Conservation (phyloP, 2,329 filamentous ascomycete genomes). For the Penicillium sp. region DNA sequence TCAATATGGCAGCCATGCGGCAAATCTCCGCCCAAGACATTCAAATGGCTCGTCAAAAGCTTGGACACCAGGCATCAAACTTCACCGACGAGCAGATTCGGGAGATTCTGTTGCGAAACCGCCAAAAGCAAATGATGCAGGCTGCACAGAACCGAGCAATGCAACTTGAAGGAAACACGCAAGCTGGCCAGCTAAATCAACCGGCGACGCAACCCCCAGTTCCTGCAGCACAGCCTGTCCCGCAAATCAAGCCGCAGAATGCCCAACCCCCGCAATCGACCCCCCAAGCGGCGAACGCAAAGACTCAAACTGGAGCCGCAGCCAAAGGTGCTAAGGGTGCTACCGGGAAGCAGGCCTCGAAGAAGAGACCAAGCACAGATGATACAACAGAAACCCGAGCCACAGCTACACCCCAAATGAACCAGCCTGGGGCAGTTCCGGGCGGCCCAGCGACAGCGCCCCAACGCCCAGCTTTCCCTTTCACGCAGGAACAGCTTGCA, state of each 20-base stretch:
- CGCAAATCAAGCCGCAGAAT: constrained; percentile 25
- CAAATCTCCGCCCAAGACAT: constrained; percentile 38
- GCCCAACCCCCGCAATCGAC: constrained; percentile 24
- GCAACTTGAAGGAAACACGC: constrained; percentile 23
- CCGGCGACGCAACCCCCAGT: constrained; percentile 22
- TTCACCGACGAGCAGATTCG: constrained; percentile 45
- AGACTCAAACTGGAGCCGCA: constrained; percentile 27
- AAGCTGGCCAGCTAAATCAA: constrained; percentile 26
- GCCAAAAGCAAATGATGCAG: constrained; percentile 37
- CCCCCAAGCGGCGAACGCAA: constrained; percentile 29
- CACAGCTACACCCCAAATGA: constrained; percentile 32
- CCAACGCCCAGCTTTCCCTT: constrained; percentile 20
- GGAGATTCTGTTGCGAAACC: constrained; percentile 33
- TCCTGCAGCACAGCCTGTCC: constrained; percentile 19
- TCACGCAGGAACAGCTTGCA: constrained; percentile 38
- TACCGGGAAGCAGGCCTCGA: constrained; percentile 33
- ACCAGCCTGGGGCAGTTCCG: constrained; percentile 21
- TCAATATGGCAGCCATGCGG: constrained; percentile 32
- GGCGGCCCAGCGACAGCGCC: constrained; percentile 19
- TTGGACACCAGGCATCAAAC: constrained; percentile 34
- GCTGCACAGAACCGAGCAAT: constrained; percentile 29
- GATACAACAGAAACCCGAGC: constrained; percentile 46
- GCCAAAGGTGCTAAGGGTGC: constrained; percentile 29
- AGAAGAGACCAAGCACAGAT: constrained; percentile 47
- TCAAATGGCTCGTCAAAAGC: constrained; percentile 34